phyloP scores from a whole-genome alignment of 2,329 filamentous ascomycete genomes.

The Rhynchosporium graminicola region DNA sequence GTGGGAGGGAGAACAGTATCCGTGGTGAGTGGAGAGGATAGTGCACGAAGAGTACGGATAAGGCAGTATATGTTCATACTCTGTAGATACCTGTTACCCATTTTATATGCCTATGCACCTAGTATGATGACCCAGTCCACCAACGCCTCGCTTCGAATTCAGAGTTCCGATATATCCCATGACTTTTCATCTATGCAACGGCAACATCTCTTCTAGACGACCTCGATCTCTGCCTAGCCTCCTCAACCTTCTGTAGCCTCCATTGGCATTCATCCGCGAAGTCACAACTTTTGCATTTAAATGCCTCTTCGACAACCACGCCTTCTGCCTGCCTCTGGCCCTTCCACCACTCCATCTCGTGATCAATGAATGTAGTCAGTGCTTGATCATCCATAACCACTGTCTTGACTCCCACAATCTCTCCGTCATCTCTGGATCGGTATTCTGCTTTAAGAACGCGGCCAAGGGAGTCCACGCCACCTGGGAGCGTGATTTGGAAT shows the following conservation, averaged over 20 bases:
- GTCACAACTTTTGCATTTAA: constrained; percentile 84
- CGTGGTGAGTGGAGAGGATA: constrained; percentile 23
- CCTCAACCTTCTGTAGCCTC: constrained; percentile 69
- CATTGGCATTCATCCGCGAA: constrained; percentile 79
- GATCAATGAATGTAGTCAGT: constrained; percentile 65
- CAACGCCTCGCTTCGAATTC: background rate
- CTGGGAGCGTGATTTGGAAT: constrained; percentile 47
- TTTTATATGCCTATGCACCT: background rate
- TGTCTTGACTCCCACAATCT: constrained; percentile 57
- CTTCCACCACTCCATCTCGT: constrained; percentile 85
- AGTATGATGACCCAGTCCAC: background rate
- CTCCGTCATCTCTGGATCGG: constrained; percentile 48
- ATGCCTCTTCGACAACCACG: constrained; percentile 80
- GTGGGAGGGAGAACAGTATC: constrained; percentile 30
- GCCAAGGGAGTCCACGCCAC: constrained; percentile 56
- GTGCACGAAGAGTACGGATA: background rate
- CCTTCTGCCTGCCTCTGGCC: constrained; percentile 72
- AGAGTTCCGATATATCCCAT: background rate
- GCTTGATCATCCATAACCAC: constrained; percentile 66
- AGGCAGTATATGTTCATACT: background rate
- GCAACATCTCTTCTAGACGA: constrained; percentile 23
- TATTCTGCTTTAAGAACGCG: constrained; percentile 60
- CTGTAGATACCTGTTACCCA: constrained; percentile 7
- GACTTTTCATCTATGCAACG: constrained; percentile 12
- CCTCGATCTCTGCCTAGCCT: constrained; percentile 44